Base-by-base conservation (phyloP, 1,284 basidiomycete species). In the Ganoderma boninense region DNA sequence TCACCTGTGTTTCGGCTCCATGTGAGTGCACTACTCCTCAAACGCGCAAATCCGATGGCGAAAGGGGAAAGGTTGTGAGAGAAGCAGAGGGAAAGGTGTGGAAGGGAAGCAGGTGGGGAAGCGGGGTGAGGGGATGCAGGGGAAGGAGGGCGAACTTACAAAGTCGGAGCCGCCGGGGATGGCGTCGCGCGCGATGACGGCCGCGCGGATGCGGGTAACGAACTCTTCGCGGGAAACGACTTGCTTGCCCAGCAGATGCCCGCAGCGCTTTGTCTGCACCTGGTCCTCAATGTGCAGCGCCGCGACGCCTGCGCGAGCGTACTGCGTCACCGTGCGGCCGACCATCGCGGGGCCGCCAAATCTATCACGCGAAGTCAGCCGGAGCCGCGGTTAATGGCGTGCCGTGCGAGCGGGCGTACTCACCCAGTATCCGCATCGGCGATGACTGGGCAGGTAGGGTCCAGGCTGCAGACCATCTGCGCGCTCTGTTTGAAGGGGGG, bases 281-380 rank as follows among this genome's bases (percentile, higher is more conserved):
- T 95, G 94, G 78, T 95, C 94, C 79, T 95, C 94, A 61, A 95
- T 94, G 79, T 95, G 93, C 75, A 94, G 82, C 0, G 84, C 93
- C 6, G 93, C 94, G 43, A 95, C 89, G 32, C 94, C 93, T 1
- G 91, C 89, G 54, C 87, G 86, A 26, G 84, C 87, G 75, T 95
- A 95, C 77, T 92, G 87, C 29, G 83, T 87, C 14, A 95, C 91
- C 2, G 93, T 95, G 54, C 93, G 89, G 29, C 91, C 91, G 52
- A 95, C 89, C 84, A 91, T 94, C 1, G 88, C 88, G 4, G 93
- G 91, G 2, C 91, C 92, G 68, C 94, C 94, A 71, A 94, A 95
- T 5, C 90, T 91, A 42, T 44, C 23, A 10, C 20, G 4, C 6
- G 23, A 11, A 23, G 46, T 23, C 46, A 46, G 44, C 44, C n/a